phyloP scores from a whole-genome alignment of 2,329 filamentous ascomycete species.

The Curvularia sp. region DNA sequence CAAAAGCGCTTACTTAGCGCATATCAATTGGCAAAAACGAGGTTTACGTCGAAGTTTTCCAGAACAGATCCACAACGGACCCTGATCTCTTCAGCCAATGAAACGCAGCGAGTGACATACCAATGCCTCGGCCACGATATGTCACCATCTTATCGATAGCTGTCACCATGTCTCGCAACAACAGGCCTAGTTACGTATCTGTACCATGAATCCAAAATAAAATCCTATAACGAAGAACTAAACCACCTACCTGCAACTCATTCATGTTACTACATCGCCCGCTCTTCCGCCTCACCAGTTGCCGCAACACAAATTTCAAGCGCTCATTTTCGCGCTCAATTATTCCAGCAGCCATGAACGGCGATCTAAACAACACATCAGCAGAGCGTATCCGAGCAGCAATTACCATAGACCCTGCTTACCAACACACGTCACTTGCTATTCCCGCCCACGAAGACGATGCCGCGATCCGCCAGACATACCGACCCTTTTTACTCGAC shows the following conservation, averaged over 20 bases:
- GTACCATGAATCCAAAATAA: not conserved
- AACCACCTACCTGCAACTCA: not conserved
- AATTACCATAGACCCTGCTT: constrained; percentile 24
- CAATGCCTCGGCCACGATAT: not conserved
- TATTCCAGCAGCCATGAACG: constrained; percentile 21
- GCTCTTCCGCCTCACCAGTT: constrained; percentile 3
- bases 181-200: not conserved
- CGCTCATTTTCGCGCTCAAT: constrained; percentile 10
- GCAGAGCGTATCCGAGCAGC: constrained; percentile 25
- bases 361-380: constrained; percentile 37
- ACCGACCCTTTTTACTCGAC: constrained; percentile 64
- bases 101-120: not conserved
- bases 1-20: too few relatives aligned
- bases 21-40: too few relatives aligned
- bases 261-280: constrained; percentile 6
- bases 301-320: not conserved
- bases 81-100: not conserved
- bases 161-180: not conserved
- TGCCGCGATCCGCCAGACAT: constrained; percentile 53
- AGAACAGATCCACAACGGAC: not conserved
- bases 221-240: too few relatives aligned
- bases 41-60: not conserved
- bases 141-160: not conserved
- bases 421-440: constrained; percentile 48
- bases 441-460: constrained; percentile 59